Evolutionary conservation across 768 basidiomycete species (phyloP), one percentile per base, ranked within the genome.

Genomic region (Guyanaporus albipodus): DNA sequence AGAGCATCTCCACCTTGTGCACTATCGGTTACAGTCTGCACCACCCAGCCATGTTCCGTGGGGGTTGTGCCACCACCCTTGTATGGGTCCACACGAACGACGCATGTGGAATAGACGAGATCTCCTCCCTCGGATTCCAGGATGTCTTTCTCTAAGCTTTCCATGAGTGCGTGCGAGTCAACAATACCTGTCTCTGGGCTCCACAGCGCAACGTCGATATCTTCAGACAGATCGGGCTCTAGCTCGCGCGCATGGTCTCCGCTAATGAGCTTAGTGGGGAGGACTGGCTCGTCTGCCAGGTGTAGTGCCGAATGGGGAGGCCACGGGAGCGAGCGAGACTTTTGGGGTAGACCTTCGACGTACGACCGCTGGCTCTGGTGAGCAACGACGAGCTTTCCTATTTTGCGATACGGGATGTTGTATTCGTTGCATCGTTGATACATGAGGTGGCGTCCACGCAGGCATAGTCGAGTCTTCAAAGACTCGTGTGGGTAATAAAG

Each of bases 301-400:
- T 60, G 57, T 4, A 50, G 35, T 22, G 46, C 21, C 4, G 73
- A 76, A 50, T 72, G 65, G 17, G 66, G 61, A 0, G 82, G 78
- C 72, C 80, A 78, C 5, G 62, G 50, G 14, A 91, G 71, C 41
- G 64, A 63, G 38, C 69, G 67, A 2, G 84, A 80, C 59, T 88
- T 87, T 14, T 69, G 63, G 50, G 86, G 75, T 3, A 98, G 77
- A 17, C 71, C 62, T 46, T 85, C 72, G 31, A 98, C 75, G 64
- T 95, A 95, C 0, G 72, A 53, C 31, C 67, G 71, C 55, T 97
- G 91, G 40, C 75, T 70, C 15, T 70, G 66, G 15, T 73, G 78
- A 0, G 90, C 95, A 32, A 98, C 87, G 1, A 98, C 82, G 15
- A 99, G 83, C 68, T 98, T 99, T 32, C 93, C 91, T 0, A 81